These are phyloP conservation scores for Apiospora aurea DNA, from an alignment of 2,329 filamentous ascomycete genomes.

Conservation along the genomic window DNA sequence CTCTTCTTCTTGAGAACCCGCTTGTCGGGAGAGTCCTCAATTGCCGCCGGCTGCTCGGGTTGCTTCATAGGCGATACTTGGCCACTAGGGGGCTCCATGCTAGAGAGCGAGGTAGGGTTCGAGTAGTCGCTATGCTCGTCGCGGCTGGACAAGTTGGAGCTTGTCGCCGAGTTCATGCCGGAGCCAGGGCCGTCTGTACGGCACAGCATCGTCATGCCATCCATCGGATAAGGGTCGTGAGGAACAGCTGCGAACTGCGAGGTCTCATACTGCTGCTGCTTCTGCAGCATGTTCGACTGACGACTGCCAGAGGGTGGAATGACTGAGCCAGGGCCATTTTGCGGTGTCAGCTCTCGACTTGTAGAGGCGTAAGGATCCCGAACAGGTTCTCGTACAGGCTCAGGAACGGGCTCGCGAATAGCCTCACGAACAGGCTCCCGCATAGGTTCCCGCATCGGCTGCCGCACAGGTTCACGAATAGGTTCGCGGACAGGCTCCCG, in stretches of 20 bases:
- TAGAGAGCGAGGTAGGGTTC: conserved; percentile 87
- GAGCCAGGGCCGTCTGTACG: conserved; percentile 68
- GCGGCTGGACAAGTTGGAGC: conserved; percentile 66
- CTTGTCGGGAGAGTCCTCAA: conserved; percentile 63
- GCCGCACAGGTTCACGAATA: background rate
- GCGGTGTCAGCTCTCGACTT: conserved; percentile 51
- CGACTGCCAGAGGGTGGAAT: conserved; percentile 31
- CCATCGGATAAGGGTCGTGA: conserved; percentile 91
- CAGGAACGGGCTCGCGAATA: background rate
- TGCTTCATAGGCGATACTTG: conserved; percentile 78
- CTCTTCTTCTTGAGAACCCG: conserved; percentile 75
- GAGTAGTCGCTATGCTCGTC: conserved; percentile 93
- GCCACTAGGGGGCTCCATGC: conserved; percentile 78
- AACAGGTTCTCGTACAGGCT: background rate
- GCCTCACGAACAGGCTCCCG: conserved; percentile 29
- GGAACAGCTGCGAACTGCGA: conserved; percentile 75
- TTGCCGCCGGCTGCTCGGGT: conserved; percentile 45
- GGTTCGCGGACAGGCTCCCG: background rate
- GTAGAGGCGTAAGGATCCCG: background rate
- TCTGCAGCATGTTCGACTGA: conserved; percentile 32
- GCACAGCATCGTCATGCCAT: conserved; percentile 98
- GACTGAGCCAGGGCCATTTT: conserved; percentile 34
- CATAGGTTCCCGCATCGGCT: conserved; percentile 29
- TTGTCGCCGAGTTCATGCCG: conserved; percentile 61
- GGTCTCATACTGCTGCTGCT: conserved; percentile 52